Conservation (phyloP, 148 eudicot species). For the Camellia lanceoleosa region DNA sequence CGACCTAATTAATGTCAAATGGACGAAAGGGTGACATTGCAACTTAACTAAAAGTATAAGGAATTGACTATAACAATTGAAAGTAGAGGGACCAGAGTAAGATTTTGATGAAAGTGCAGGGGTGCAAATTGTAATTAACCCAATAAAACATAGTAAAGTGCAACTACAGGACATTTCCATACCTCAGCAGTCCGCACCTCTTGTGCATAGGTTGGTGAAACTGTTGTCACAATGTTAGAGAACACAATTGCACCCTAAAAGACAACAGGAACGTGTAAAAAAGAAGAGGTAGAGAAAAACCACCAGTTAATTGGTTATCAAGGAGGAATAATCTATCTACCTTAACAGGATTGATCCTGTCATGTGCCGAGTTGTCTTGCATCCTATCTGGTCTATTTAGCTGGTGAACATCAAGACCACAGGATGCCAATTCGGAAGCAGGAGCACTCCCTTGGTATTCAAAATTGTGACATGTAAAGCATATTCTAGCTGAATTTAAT, state of each 20-base stretch:
- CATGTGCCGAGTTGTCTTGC: slow-evolving; percentile 84
- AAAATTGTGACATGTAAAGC: slow-evolving; percentile 98
- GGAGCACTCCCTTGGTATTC: slow-evolving; percentile 93
- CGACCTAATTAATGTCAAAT: too few species aligned
- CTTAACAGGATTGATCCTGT: slow-evolving; percentile 82
- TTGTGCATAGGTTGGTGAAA: slow-evolving; percentile 91
- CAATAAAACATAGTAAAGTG: background rate
- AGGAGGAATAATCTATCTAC: slow-evolving; percentile 31
- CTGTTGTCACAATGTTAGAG: slow-evolving; percentile 97
- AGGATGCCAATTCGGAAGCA: slow-evolving; percentile 82
- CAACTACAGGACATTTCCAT: slow-evolving; percentile 21
- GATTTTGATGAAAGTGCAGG: too few species aligned
- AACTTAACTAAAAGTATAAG: too few species aligned
- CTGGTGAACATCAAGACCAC: slow-evolving; percentile 91
- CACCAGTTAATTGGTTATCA: background rate
- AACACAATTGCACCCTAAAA: slow-evolving; percentile 91
- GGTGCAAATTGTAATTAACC: too few species aligned
- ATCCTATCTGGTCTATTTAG: slow-evolving; percentile 92
- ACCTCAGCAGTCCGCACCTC: slow-evolving; percentile 87
- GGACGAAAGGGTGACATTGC: too few species aligned
- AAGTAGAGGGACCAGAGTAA: too few species aligned
- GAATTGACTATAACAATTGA: too few species aligned
- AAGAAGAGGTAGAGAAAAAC: slow-evolving; percentile 9
- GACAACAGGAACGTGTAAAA: slow-evolving; percentile 14
- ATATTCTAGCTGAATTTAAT: slow-evolving; percentile 84